Evolutionary conservation across 805 yeast genomes (phyloP).

Genomic region (Ogataea pignaliae): DNA sequence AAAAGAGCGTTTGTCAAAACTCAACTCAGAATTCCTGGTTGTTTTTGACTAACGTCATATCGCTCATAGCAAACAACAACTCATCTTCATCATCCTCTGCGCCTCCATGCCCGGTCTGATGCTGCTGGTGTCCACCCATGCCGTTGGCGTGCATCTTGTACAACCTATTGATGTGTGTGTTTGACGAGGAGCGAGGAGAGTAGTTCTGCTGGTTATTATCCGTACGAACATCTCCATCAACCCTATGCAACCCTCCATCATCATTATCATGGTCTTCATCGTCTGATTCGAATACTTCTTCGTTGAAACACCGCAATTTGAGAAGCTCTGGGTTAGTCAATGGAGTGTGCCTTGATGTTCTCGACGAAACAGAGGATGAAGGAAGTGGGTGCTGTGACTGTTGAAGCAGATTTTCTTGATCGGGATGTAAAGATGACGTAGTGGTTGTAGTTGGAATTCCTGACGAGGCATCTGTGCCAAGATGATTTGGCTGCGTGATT

Average conservation of each 20-base stretch:
- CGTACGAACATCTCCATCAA: background rate
- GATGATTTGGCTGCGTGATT: background rate
- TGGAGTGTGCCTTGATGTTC: background rate
- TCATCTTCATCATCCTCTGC: constrained; percentile 62
- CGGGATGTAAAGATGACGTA: constrained; percentile 6
- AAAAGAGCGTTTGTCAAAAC: too few species aligned
- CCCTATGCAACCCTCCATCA: background rate
- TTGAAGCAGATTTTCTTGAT: background rate
- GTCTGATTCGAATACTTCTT: constrained; percentile 30
- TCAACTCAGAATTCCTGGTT: constrained; percentile 18
- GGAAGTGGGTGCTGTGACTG: background rate
- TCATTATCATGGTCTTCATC: constrained; percentile 28
- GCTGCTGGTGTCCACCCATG: background rate
- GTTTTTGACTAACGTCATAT: constrained; percentile 43
- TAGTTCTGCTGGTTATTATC: background rate
- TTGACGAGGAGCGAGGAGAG: constrained; percentile 5
- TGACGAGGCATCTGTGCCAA: constrained; percentile 4
- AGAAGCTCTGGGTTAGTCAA: constrained; percentile 23
- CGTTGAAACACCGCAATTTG: constrained; percentile 28
- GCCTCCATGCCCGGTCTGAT: constrained; percentile 4
- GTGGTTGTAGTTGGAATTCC: constrained; percentile 13
- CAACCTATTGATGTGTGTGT: background rate
- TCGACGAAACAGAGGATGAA: background rate
- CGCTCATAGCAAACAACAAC: constrained; percentile 67
- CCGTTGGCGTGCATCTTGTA: background rate